A percentile compares a stretch with the other conserved stretches of the same genome.
Conservation (phyloP, 2,329 filamentous ascomycete species). For the Trichothecium roseum region DNA sequence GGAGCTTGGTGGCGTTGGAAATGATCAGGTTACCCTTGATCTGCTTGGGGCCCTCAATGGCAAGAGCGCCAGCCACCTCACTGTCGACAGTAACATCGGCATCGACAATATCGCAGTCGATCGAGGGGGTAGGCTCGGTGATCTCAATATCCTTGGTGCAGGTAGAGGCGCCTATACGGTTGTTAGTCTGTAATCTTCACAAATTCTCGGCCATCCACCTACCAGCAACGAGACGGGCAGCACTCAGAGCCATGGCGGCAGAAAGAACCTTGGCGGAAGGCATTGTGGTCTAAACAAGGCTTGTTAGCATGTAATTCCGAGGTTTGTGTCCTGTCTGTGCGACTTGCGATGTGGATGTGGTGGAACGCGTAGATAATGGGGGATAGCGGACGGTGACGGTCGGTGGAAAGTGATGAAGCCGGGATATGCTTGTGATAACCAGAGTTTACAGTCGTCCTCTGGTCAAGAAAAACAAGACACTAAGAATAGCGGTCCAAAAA, state of each 20-base stretch:
- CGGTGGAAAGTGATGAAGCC: no score
- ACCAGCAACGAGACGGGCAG: constrained; percentile 31
- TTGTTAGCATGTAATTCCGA: constrained; percentile 9
- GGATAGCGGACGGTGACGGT: no score
- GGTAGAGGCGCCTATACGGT: constrained; percentile 5
- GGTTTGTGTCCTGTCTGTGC: neutral
- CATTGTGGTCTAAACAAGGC: constrained; percentile 28
- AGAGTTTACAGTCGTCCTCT: no score
- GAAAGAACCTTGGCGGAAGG: constrained; percentile 33
- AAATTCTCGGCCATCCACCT: constrained; percentile 9
- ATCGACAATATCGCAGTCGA: constrained; percentile 59
- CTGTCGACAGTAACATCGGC: constrained; percentile 58
- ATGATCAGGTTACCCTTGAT: constrained; percentile 49
- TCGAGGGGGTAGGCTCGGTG: constrained; percentile 47
- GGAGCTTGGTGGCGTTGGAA: constrained; percentile 50
- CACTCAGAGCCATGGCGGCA: constrained; percentile 30
- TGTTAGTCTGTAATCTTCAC: no score
- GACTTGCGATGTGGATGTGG: neutral
- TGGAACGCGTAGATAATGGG: neutral
- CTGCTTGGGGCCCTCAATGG: constrained; percentile 47
- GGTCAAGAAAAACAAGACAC: no score
- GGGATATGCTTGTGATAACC: no score
- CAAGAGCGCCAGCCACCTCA: constrained; percentile 44
- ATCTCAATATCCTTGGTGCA: constrained; percentile 49
- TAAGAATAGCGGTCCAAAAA: no score